Evolutionary conservation across 345 rosid species (phyloP).

Genomic region (Anacardium occidentale): DNA sequence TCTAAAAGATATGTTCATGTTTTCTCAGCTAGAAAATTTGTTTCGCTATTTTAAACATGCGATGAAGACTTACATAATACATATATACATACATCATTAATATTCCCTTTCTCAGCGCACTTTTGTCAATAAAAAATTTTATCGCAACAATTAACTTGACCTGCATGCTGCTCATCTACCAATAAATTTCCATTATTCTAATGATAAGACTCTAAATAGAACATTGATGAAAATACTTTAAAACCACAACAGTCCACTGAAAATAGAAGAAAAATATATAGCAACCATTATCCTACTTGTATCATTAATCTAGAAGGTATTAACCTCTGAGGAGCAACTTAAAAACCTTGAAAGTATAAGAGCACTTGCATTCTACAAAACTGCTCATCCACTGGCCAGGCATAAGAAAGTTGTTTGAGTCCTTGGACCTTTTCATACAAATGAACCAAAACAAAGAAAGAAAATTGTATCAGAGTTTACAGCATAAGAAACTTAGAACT

Average conservation of each 20-base stretch:
- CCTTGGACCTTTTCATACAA: slow-evolving; percentile 38
- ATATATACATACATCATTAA: too few species aligned
- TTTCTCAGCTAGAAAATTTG: neutral
- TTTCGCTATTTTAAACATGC: too few species aligned
- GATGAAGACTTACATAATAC: too few species aligned
- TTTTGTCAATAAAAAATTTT: neutral
- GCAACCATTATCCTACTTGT: neutral
- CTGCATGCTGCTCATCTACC: neutral
- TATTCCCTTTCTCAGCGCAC: neutral
- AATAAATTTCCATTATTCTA: neutral
- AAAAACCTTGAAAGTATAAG: slow-evolving; percentile 14
- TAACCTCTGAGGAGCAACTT: neutral
- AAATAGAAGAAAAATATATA: neutral
- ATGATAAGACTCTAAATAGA: neutral
- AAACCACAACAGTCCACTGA: neutral
- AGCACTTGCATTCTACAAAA: slow-evolving; percentile 60
- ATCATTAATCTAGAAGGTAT: neutral
- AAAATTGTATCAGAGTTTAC: neutral
- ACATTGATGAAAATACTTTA: neutral
- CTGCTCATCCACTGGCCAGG: slow-evolving; percentile 52
- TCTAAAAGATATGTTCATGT: neutral
- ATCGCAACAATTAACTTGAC: neutral
- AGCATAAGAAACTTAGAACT: neutral
- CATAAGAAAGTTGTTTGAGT: slow-evolving; percentile 38
- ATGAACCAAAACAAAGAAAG: neutral